Conservation (phyloP, 2,329 filamentous ascomycete species). For the Atkinsonella texensis region DNA sequence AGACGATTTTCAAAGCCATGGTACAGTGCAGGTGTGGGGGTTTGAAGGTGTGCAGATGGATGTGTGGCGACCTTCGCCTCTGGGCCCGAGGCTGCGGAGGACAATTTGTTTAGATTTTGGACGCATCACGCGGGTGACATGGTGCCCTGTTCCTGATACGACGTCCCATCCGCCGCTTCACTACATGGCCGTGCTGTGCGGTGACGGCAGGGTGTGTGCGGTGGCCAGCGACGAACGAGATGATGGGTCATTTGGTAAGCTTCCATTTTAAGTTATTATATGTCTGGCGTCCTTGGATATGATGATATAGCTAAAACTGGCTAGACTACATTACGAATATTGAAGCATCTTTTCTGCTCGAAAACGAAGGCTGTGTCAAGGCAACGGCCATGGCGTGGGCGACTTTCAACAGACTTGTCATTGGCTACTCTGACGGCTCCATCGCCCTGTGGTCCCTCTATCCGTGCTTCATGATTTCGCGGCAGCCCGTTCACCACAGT, state of each 20-base stretch:
- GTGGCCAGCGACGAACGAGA: constrained; percentile 21
- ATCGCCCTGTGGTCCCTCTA: constrained; percentile 44
- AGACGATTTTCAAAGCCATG: constrained; percentile 28
- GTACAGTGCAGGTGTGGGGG: constrained; percentile 41
- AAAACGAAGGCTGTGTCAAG: constrained; percentile 33
- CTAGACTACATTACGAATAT: not conserved
- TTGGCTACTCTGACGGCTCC: constrained; percentile 45
- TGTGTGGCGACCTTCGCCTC: constrained; percentile 21
- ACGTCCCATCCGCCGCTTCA: constrained; percentile 31
- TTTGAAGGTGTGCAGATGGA: constrained; percentile 22
- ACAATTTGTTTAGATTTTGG: constrained; percentile 40
- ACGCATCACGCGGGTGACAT: constrained; percentile 36
- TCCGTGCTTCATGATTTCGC: constrained; percentile 35
- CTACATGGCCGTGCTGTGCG: constrained; percentile 36
- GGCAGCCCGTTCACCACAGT: constrained; percentile 41
- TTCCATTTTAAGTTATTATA: not conserved
- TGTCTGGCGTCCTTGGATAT: constrained; percentile 12
- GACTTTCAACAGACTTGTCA: constrained; percentile 39
- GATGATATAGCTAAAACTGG: not conserved
- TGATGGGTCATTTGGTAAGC: constrained; percentile 30
- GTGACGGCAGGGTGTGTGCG: constrained; percentile 38
- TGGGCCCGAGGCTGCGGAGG: constrained; percentile 26
- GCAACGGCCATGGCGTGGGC: constrained; percentile 44
- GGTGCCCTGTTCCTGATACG: constrained; percentile 17
- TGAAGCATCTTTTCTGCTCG: constrained; percentile 28